Evolutionary conservation across 257 asterid genomes (phyloP), one percentile per base, ranked within the genome.

Genomic region (Penstemon barbatus): DNA sequence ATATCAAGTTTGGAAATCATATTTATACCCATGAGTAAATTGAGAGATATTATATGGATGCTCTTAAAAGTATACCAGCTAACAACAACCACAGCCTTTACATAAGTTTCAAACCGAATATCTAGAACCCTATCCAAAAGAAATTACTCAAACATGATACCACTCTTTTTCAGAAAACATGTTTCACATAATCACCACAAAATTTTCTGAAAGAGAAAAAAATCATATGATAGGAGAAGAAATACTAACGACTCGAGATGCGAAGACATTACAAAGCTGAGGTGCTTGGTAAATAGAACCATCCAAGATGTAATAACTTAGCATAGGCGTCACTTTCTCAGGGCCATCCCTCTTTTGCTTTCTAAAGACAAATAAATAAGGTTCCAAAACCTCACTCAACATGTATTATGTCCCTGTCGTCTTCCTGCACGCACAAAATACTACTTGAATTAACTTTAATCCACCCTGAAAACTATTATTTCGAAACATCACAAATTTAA

Each of bases 301-400:
- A 78, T 93, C 99, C 89, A 93, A 80, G 13, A 93, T 53, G 68
- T 88, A 90, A 80, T 93, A 93, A 4, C 96, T 86, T 13, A 88
- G 86, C 96, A 90, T 85, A 11, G 97, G 95, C 2, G 91, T 90
- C 62, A 87, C 92, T 78, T 89, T 89, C 84, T 93, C 96, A 11
- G 96, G 99, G 48, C 97, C 83, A 78, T 93, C 99, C 82, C 99
- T 87, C 89, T 86, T 93, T 84, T 93, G 99, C 74, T 93, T 93
- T 46, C 91, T 86, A 55, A 93, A 72, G 68, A 93, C 90, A 71
- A 87, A 93, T 59, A 88, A 86, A 85, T 93, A 87, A 44, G 99
- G 97, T 85, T 93, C 99, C 86, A 81, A 75, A n/a, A 89, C 99
- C 74, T 93, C 99, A 77, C 85, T 85, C 83, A 93, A 57, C 54